phyloP scores from a whole-genome alignment of 2,329 filamentous ascomycete genomes.

The Curvularia hawaiiensis region DNA sequence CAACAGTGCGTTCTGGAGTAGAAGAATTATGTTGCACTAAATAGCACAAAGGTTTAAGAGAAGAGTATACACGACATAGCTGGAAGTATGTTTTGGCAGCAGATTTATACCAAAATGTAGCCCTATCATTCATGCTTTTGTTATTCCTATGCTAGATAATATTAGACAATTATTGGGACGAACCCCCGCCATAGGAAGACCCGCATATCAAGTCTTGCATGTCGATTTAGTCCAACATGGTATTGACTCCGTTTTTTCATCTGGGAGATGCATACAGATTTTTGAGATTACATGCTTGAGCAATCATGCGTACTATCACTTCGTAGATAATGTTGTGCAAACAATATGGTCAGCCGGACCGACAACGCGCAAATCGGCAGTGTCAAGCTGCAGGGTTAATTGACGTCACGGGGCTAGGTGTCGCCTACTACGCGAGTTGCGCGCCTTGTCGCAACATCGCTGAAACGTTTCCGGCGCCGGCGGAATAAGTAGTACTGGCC shows the following conservation, averaged over 20 bases:
- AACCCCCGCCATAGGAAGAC: neutral
- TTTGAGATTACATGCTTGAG: neutral
- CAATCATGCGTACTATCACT: neutral
- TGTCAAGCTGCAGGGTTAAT: conserved; percentile 15
- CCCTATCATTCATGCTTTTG: neutral
- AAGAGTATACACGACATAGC: neutral
- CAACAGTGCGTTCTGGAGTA: neutral
- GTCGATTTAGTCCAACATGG: neutral
- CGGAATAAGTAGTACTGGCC: conserved; percentile 9
- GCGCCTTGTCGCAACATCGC: conserved; percentile 14
- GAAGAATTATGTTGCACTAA: neutral
- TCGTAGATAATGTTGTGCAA: neutral
- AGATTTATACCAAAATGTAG: neutral
- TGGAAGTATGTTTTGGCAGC: neutral
- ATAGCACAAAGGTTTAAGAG: neutral
- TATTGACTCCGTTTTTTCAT: neutral
- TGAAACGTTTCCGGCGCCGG: conserved; percentile 10
- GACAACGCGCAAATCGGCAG: conserved; percentile 1
- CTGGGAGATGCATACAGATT: neutral
- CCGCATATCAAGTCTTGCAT: neutral
- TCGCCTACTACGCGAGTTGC: conserved; percentile 10
- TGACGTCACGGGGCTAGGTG: conserved; percentile 16
- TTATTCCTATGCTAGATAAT: neutral
- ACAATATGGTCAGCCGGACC: conserved; percentile 8
- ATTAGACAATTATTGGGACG: neutral